Base-by-base conservation (phyloP, 805 yeast genomes). In the Yamadazyma sp. region DNA sequence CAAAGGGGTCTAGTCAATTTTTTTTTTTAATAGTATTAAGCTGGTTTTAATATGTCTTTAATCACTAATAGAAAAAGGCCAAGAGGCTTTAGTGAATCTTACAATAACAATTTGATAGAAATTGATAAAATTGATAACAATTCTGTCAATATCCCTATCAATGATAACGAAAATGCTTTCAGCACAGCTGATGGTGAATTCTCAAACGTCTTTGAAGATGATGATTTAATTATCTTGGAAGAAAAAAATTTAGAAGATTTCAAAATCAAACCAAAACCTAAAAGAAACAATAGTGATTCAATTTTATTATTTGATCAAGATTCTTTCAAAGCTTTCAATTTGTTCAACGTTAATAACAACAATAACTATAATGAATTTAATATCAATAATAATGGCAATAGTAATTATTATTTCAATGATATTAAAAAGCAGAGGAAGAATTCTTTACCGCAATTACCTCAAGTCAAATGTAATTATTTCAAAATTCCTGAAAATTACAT, bases 371-470 rank as follows among this genome's bases (percentile, higher is more conserved):
- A 6, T 6, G n/a, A 23, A 6, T 23, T 23, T 23, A 9, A 9
- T 9, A 25, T 14, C 17, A 12, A 12, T 17, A 35, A 38, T 14
- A 27, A 30, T n/a, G 26, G 20, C 9, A 19, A 18, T 12, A 21
- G 11, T n/a, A 23, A 23, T 12, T 9, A 7, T 6, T 9, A 13
- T 23, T 22, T 8, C 11, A 29, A n/a, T 9, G 13, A 15, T 17
- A 27, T 25, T 11, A 42, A 63, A 39, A 66, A 66, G 40, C 69
- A 62, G 40, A 44, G 73, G 32, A 66, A 71, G 1, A 64, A 57
- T 37, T 65, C 71, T 4, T 53, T 67, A 28, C 73, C 73, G 1
- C 73, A 67, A 41, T 52, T 67, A 27, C 73, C 73, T 2, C 73
- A 66, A 40, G 73, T 55, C 3, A 57, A 50, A 33, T 67, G 73